Evolutionary conservation across 2,329 filamentous ascomycete genomes (phyloP).

Genomic region (Colletotrichum trifolii): DNA sequence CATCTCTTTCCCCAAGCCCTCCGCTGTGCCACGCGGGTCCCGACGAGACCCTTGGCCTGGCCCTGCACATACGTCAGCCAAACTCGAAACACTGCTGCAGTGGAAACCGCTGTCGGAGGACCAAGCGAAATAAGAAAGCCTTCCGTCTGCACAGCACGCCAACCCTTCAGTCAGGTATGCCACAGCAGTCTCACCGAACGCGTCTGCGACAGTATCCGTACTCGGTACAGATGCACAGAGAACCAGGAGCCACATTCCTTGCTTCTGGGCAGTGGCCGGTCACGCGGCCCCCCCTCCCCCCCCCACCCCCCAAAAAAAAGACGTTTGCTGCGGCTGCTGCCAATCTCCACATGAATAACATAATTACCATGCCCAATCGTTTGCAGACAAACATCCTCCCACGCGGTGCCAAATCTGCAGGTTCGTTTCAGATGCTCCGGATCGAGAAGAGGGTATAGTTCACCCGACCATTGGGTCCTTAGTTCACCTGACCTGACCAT

Average conservation of each 20-base stretch:
- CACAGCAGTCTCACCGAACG: slow-evolving; percentile 17
- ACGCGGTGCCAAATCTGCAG: slow-evolving; percentile 22
- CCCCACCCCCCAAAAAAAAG: slow-evolving; percentile 14
- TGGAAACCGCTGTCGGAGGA: slow-evolving; percentile 29
- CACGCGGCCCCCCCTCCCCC: too few species aligned
- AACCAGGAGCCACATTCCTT: slow-evolving; percentile 10
- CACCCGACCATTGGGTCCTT: too few species aligned
- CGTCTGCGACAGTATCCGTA: slow-evolving; percentile 4
- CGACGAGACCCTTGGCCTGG: slow-evolving; percentile 23
- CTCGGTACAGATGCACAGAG: background rate
- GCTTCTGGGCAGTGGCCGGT: background rate
- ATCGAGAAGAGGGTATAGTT: too few species aligned
- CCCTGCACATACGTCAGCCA: slow-evolving; percentile 24
- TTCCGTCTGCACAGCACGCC: slow-evolving; percentile 13
- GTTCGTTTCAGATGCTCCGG: slow-evolving; percentile 34
- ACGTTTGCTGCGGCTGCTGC: background rate
- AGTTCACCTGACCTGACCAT: too few species aligned
- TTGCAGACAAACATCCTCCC: background rate
- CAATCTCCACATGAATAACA: slow-evolving; percentile 7
- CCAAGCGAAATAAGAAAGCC: slow-evolving; percentile 24
- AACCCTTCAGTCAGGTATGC: slow-evolving; percentile 5
- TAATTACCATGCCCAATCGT: slow-evolving; percentile 16
- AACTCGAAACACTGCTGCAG: slow-evolving; percentile 24
- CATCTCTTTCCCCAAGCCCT: slow-evolving; percentile 22
- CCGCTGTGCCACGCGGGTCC: slow-evolving; percentile 25